Conservation (phyloP, 148 eudicot species). For the Vaccinium vitisidaea region DNA sequence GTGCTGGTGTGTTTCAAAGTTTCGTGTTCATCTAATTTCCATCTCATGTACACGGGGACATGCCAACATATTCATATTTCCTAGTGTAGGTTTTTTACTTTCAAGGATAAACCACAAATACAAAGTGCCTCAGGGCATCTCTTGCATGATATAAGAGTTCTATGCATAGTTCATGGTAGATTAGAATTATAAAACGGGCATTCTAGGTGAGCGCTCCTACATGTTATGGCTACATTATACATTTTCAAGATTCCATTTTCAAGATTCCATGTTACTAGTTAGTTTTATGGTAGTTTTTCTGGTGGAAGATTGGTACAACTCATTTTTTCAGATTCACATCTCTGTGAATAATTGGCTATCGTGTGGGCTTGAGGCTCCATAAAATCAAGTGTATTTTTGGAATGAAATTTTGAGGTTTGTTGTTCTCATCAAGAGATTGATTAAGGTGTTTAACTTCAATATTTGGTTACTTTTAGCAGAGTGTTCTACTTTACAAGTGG, state of each 20-base stretch:
- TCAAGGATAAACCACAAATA: not conserved
- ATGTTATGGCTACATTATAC: not conserved
- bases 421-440: not conserved
- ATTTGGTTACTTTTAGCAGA: conserved; percentile 36
- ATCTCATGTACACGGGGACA: not conserved
- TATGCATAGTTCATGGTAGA: not conserved
- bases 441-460: conserved; percentile 5
- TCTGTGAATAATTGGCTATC: not conserved
- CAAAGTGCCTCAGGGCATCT: not conserved
- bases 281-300: not conserved
- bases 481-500: conserved; percentile 71
- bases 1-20: not conserved
- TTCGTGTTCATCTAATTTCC: not conserved
- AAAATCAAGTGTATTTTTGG: not conserved
- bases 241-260: not conserved
- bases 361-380: conserved; percentile 3
- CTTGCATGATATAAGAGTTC: not conserved
- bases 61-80: not conserved
- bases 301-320: not conserved
- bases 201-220: not conserved
- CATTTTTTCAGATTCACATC: not conserved
- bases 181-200: not conserved
- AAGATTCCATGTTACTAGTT: not conserved
- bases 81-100: not conserved
- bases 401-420: not conserved